Conservation (phyloP, 139 green algal species). For the Chlorella sorokiniana region DNA sequence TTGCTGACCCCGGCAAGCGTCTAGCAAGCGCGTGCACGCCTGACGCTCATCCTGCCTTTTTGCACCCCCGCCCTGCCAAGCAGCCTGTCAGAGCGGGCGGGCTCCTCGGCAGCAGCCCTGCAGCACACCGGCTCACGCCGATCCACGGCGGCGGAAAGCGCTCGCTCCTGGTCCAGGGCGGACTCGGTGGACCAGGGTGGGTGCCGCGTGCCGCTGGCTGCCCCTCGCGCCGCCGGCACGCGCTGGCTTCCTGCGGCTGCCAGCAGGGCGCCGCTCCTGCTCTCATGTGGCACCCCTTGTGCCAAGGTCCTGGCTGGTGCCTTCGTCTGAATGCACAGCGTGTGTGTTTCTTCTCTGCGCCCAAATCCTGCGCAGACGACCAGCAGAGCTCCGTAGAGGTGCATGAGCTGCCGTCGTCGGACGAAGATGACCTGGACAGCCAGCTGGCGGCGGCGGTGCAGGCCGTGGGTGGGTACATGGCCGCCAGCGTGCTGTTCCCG, state of each 20-base stretch:
- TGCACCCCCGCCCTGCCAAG: not conserved
- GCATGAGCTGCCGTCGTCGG: conserved; percentile 31
- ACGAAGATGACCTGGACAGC: conserved; percentile 25
- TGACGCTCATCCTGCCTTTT: not conserved
- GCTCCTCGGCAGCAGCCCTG: not conserved
- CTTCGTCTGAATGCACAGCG: too few relatives aligned
- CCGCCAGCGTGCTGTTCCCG: too few relatives aligned
- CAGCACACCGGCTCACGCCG: not conserved
- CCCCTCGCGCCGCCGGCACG: too few relatives aligned
- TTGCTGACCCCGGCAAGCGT: too few relatives aligned
- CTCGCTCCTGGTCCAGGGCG: conserved; percentile 8
- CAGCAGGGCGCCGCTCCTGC: too few relatives aligned
- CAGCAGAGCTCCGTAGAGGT: conserved; percentile 26
- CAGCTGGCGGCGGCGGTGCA: conserved; percentile 20
- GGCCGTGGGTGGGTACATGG: conserved; percentile 3
- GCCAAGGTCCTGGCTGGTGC: too few relatives aligned
- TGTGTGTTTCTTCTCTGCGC: not conserved
- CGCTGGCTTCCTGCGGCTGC: too few relatives aligned
- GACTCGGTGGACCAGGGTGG: not conserved
- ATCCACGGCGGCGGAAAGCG: conserved; percentile 6
- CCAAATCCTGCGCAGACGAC: conserved; percentile 5
- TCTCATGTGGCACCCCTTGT: too few relatives aligned
- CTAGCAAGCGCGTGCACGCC: too few relatives aligned
- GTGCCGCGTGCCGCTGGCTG: not conserved
- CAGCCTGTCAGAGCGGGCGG: conserved; percentile 14